phyloP scores from a whole-genome alignment of 148 eudicot species.

The Chenopodium quinoa region DNA sequence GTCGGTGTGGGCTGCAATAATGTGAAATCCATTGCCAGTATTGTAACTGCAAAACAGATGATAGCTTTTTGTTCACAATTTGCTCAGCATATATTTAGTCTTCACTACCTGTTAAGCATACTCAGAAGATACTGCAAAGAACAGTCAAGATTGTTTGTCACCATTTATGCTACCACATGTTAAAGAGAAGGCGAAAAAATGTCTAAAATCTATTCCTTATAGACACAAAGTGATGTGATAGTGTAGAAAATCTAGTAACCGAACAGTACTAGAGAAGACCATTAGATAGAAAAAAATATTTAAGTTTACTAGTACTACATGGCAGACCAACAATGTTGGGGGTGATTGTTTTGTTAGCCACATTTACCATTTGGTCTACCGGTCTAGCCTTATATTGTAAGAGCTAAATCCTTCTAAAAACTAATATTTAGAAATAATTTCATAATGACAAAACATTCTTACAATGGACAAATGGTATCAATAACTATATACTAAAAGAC shows the following conservation, averaged over 20 bases:
- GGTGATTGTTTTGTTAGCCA: background rate
- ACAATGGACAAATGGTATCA: too few species aligned
- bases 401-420: background rate
- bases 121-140: background rate
- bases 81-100: background rate
- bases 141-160: background rate
- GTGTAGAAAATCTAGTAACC: background rate
- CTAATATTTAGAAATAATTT: too few species aligned
- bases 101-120: background rate
- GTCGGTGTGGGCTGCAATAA: slow-evolving; percentile 95
- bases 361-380: background rate
- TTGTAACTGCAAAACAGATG: slow-evolving; percentile 66
- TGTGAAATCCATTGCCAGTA: slow-evolving; percentile 79
- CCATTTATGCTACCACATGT: background rate
- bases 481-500: too few species aligned
- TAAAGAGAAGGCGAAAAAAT: background rate
- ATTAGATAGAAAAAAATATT: background rate
- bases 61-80: slow-evolving; percentile 6
- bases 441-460: too few species aligned
- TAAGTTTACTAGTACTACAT: too few species aligned
- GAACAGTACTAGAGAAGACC: background rate
- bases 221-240: background rate
- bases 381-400: background rate
- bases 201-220: background rate
- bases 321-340: too few species aligned